Evolutionary conservation across 2,329 filamentous ascomycete genomes (phyloP).

Genomic region (Xylariaceae sp.): DNA sequence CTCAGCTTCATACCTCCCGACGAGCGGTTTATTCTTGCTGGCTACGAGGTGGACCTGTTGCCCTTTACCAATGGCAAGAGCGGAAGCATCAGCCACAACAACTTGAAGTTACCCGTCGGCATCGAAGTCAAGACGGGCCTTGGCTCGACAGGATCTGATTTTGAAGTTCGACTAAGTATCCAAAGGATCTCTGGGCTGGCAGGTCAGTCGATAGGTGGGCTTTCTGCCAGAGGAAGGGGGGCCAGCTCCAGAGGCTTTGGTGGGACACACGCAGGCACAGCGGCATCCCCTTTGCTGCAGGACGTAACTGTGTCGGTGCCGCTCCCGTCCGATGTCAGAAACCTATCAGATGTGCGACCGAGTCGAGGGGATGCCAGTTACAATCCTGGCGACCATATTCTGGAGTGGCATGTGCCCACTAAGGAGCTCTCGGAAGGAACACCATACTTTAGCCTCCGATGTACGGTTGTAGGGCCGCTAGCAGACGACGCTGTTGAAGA

Average conservation of each 20-base stretch:
- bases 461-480: conserved; percentile 67
- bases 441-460: conserved; percentile 67
- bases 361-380: conserved; percentile 80
- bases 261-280: conserved; percentile 46
- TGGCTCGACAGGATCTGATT: conserved; percentile 71
- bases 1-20: conserved; percentile 96
- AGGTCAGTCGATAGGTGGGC: conserved; percentile 34
- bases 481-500: conserved; percentile 42
- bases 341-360: conserved; percentile 74
- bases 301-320: conserved; percentile 74
- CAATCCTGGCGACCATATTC: conserved; percentile 60
- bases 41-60: conserved; percentile 88
- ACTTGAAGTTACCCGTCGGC: conserved; percentile 73
- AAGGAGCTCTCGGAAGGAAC: conserved; percentile 67
- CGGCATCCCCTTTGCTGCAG: conserved; percentile 60
- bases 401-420: conserved; percentile 78
- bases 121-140: conserved; percentile 78
- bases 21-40: conserved; percentile 85
- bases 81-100: conserved; percentile 50
- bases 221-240: conserved; percentile 39
- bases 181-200: conserved; percentile 55
- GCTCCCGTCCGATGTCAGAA: conserved; percentile 71
- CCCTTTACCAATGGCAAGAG: conserved; percentile 59
- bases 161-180: conserved; percentile 75
- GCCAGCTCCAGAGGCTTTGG: conserved; percentile 39